Evolutionary conservation across 495 filamentous ascomycete species (phyloP), one percentile per base, ranked within the genome.

Genomic region (Aspergillus incahuasiensis): DNA sequence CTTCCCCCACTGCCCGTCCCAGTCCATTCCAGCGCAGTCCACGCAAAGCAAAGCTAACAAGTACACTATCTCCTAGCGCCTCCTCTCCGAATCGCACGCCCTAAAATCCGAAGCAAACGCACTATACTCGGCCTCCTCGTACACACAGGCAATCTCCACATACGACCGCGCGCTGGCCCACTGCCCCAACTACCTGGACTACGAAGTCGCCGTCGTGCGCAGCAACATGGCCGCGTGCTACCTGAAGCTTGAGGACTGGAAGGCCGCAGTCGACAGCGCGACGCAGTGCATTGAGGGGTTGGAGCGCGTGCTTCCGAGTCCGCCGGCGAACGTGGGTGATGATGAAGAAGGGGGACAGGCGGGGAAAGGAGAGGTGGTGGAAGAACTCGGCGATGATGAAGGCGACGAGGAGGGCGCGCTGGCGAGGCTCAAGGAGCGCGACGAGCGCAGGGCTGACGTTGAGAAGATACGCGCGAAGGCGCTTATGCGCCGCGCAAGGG

Each of bases 211-310:
- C 19, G 89, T 96, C 11, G 78, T 97, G 12, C 85, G 83, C 30
- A 87, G 85, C 70, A 97, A 97, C 73, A 83, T 96, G 55, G 79
- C 92, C 4, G 94, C 91, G n/a, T 95, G 90, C 64, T 85, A 96
- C 57, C 65, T 97, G 56, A 95, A 95, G 66, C 75, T 96, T 2
- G 79, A 85, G 44, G 87, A 92, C 55, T 96, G 91, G 86, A 94
- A 94, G 57, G 84, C 86, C 8, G 89, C 90, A 6, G 77, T 92
- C 40, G 85, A 86, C 28, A 73, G 80, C 18, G 92, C 94, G 13
- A 88, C 82, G 0, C 74, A 81, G 6, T 86, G 89, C 19, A 67
- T 98, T 4, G 87, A 92, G 16, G 76, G 80, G 2, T 70, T 96
- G 15, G 85, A 88, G 48, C 78, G 82, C 28, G 60, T 91, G 3